These are phyloP conservation scores for Musa itinerans DNA, from an alignment of 176 grass and related monocot genomes.

Conservation along the genomic window DNA sequence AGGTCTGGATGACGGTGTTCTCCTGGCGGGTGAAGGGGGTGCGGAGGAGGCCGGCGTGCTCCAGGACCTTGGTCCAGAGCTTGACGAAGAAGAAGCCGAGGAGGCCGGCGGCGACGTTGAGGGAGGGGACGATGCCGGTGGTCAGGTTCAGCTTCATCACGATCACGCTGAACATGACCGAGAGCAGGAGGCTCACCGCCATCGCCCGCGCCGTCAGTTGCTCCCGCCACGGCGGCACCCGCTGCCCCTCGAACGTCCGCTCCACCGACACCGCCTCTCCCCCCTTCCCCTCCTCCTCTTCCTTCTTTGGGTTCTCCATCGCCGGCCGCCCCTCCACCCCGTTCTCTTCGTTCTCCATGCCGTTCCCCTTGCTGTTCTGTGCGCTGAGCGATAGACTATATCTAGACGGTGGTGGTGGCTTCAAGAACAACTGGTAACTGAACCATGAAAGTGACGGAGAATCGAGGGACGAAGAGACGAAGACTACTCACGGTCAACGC, in stretches of 20 bases:
- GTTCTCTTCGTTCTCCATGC: neutral
- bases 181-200: constrained; percentile 41
- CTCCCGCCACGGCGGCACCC: constrained; percentile 51
- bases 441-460: too few relatives aligned
- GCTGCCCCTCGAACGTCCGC: constrained; percentile 29
- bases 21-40: constrained; percentile 31
- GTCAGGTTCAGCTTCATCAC: constrained; percentile 88
- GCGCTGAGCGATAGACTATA: too few relatives aligned
- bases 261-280: constrained; percentile 33
- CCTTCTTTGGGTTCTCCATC: neutral
- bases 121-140: constrained; percentile 71
- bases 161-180: constrained; percentile 51
- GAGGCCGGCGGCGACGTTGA: constrained; percentile 66
- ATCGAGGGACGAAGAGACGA: too few relatives aligned
- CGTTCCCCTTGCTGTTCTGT: too few relatives aligned
- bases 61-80: constrained; percentile 40
- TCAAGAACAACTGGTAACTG: too few relatives aligned
- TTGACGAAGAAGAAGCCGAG: constrained; percentile 58
- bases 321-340: neutral
- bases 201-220: constrained; percentile 68
- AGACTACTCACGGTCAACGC: too few relatives aligned
- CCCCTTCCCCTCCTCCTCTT: neutral
- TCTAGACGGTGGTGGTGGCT: too few relatives aligned
- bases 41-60: constrained; percentile 21
- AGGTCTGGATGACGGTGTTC: constrained; percentile 39